phyloP scores from a whole-genome alignment of 768 basidiomycete species.

The Pleurotus djamor region DNA sequence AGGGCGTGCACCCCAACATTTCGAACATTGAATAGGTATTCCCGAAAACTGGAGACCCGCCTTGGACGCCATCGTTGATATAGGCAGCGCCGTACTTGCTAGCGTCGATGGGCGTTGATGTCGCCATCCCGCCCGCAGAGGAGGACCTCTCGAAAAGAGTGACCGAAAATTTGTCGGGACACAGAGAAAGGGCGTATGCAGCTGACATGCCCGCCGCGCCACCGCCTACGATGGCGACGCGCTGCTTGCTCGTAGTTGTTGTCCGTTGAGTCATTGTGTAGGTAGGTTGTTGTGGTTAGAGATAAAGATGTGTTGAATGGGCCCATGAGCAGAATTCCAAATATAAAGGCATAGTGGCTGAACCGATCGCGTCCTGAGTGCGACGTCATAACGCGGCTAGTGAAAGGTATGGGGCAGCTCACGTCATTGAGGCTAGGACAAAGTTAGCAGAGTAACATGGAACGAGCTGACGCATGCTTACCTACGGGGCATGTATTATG shows the following conservation, averaged over 20 bases:
- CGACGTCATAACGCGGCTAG: too few species aligned
- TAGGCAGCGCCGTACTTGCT: slow-evolving; percentile 24
- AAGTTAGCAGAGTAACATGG: too few species aligned
- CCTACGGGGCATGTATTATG: too few species aligned
- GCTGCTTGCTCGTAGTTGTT: slow-evolving; percentile 11
- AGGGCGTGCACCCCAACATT: slow-evolving; percentile 22
- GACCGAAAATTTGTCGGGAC: slow-evolving; percentile 24
- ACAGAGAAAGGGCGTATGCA: slow-evolving; percentile 27
- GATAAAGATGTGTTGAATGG: neutral
- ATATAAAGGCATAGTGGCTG: neutral
- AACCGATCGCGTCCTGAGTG: too few species aligned
- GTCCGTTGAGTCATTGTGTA: neutral
- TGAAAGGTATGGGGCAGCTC: too few species aligned
- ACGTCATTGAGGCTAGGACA: too few species aligned
- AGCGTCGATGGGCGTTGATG: slow-evolving; percentile 21
- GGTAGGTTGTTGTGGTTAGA: neutral
- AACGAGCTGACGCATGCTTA: too few species aligned
- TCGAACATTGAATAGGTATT: slow-evolving; percentile 29
- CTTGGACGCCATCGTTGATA: slow-evolving; percentile 31
- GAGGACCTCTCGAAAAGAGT: slow-evolving; percentile 25
- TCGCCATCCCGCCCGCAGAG: slow-evolving; percentile 25
- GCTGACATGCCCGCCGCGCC: slow-evolving; percentile 28
- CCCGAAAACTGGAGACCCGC: slow-evolving; percentile 26
- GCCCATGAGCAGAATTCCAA: neutral
- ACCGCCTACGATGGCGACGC: slow-evolving; percentile 26